These are phyloP conservation scores for Lyophyllum semitale DNA, from an alignment of 768 basidiomycete species.

Conservation along the genomic window DNA sequence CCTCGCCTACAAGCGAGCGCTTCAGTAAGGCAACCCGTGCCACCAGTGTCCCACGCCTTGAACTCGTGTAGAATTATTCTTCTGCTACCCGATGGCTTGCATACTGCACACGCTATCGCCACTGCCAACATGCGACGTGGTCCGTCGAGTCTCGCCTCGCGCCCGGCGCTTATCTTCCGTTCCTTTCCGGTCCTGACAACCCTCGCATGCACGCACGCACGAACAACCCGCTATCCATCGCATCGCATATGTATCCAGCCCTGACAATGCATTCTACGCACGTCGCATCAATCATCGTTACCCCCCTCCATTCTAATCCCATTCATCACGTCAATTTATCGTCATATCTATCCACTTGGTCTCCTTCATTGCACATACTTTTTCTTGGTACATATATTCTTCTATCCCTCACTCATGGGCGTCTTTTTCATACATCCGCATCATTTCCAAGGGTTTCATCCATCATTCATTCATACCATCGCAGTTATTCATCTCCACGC, in stretches of 20 bases:
- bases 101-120: neutral
- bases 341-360: neutral
- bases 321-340: neutral
- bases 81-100: neutral
- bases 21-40: constrained; percentile 45
- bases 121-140: neutral
- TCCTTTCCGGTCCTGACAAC: constrained; percentile 7
- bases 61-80: constrained; percentile 19
- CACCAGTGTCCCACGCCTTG: constrained; percentile 28
- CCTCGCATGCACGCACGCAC: constrained; percentile 6
- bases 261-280: constrained; percentile 12
- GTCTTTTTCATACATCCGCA: constrained; percentile 10
- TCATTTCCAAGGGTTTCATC: constrained; percentile 2
- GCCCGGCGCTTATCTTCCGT: constrained; percentile 2
- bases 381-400: constrained; percentile 3
- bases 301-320: neutral
- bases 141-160: neutral
- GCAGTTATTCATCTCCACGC: constrained; percentile 10
- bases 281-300: constrained; percentile 11
- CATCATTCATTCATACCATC: constrained; percentile 12
- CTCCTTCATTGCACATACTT: constrained; percentile 11
- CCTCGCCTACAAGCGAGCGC: constrained; percentile 61
- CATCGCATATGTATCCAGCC: constrained; percentile 10
- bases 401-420: neutral
- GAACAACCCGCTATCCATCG: constrained; percentile 14